Evolutionary conservation across 257 asterid genomes (phyloP), one percentile per base, ranked within the genome.

Genomic region (Parsonsia alboflavescens): DNA sequence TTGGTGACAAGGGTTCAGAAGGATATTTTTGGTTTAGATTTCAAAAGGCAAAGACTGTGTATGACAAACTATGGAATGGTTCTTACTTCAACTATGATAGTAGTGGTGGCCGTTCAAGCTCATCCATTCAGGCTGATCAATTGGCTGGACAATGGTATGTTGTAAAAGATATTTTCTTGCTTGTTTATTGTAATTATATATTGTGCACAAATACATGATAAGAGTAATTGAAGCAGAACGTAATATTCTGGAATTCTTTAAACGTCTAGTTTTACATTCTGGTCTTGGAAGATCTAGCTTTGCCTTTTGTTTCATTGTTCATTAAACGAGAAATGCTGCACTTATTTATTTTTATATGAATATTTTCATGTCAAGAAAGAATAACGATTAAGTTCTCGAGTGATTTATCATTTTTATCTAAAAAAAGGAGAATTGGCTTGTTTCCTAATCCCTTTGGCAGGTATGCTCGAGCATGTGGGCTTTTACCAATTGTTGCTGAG

Each of bases 71-170:
- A 64, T 95, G 99, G 99, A 95, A 90, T 74, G 98, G 98, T 30
- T 87, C 96, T 52, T 95, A 92, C 86, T 95, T 88, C 77, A 83
- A 89, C 84, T 95, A 95, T 57, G 99, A 95, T 71, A 81, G 81
- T 61, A 90, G 96, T 33, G 93, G 96, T 62, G 72, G 96, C 66
- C 72, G 84, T 44, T 78, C 85, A 26, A 88, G 99, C 83, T 76
- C 91, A 48, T 95, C 98, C 46, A 92, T 94, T 84, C 99, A 94
- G 85, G 97, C 99, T 50, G 99, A 94, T 87, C 99, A 92, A 75
- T 80, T 94, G 81, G 99, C 99, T 76, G 99, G 99, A 50, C 90
- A 94, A 70, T 94, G 99, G 99, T 94, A 86, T 0, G 87, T 56
- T 58, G 64, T 26, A 28, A 10, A 8, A 56, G 22, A 59, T 15